Evolutionary conservation across 495 filamentous ascomycete genomes (phyloP), one percentile per base, ranked within the genome.

Genomic region (Penicillium longicatenatum): DNA sequence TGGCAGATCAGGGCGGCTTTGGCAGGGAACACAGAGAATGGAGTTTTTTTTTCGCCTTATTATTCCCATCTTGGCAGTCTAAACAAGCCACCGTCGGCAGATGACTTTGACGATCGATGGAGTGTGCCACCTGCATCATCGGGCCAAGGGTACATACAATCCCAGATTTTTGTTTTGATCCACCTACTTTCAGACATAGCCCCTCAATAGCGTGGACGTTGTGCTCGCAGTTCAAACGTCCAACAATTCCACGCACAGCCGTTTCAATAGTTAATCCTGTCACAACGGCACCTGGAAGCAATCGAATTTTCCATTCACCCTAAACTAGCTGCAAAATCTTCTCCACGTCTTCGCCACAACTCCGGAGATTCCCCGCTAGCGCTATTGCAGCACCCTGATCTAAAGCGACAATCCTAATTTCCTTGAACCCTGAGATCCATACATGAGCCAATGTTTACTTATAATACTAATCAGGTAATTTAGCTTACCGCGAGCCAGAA

Each of bases 381-480:
- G 17, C 44, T 59, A 0, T 17, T 17, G 4, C 37, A 39, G 6
- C 14, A 17, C 37, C 37, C 37, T 33, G 37, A 39, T n/a, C 37
- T 39, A 39, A 30, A 46, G 16, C 33, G 57, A 49, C 57, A 49
- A 59, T 59, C 57, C 43, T 35, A 54, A 59, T 59, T 43, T 59
- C 45, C n/a, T 11, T 12, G 42, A 16, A 22, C 42, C 42, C 42
- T 45, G 41, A 43, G 41, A 20, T 17, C 41, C 41, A 20, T 17
- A 17, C n/a, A 14, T 43, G 10, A 8, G 4, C 41, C 10, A 45
- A 21, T 45, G 8, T 22, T 45, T 45, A 12, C 20, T 21, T 4
- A 1, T 9, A 12, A 45, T 12, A 22, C 17, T 11, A 22, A 17
- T 11, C 14, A 39, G 16, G 37, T 39, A n/a, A 39, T 16, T 14